Base-by-base conservation (phyloP, 495 filamentous ascomycete genomes). In the Penicillium pulvis region DNA sequence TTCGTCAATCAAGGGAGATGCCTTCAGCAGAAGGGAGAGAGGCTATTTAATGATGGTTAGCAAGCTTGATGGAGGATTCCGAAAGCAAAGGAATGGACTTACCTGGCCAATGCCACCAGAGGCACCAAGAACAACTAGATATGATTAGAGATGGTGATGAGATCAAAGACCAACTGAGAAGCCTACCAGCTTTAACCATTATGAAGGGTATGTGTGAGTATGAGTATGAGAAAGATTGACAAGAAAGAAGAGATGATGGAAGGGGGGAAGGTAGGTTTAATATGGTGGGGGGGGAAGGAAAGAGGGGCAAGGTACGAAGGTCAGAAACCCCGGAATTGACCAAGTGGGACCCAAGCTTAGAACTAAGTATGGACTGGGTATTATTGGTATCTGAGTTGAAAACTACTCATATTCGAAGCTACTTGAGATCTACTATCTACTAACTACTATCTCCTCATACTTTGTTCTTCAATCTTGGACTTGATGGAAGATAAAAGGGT, bases 91-190 rank as follows among this genome's bases (percentile, higher is more conserved):
- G 43, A 28, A 17, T 11, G 31, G 23, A 44, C 61, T 59, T 68
- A 96, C 94, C 86, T 98, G 94, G 77, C 94, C 94, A 85, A 98
- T 98, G 79, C 94, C 94, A 79, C 94, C 94, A 71, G 94, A 88
- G 69, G 94, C 94, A 68, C 94, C 94, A 72, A 93, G 90, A 81
- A 98, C 93, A 77, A 91, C 92, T 94, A 53, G 12, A 60, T 35
- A 49, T 28, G 33, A 28, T 59, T 44, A 56, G 58, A 16, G 46
- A 39, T 20, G 46, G 30, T 20, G 44, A 28, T n/a, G n/a, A 35
- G n/a, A 39, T 19, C 53, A 19, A 26, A 53, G 28, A 44, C 20
- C 17, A 41, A 11, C 51, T 26, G n/a, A 41, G 45, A 6, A 45
- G 41, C 23, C 35, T 56, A 49, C 54, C 54, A 56, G 54, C 54